Evolutionary conservation across 495 filamentous ascomycete species (phyloP), one percentile per base, ranked within the genome.

Genomic region (Podospora sp.): DNA sequence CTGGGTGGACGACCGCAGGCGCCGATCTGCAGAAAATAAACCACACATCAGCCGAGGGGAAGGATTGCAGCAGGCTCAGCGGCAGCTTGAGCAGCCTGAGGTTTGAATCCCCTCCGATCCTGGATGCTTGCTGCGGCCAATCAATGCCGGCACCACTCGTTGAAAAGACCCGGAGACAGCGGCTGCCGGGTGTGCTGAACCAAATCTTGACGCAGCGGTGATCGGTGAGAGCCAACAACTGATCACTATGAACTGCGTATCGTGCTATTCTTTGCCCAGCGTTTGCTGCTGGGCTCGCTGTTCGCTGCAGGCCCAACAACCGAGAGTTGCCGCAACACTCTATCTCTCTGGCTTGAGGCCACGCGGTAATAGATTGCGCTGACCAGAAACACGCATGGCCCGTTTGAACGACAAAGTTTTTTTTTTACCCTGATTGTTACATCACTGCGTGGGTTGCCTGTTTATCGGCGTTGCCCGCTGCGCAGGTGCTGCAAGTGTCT

Each of bases 11-110:
- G 40, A 46, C 40, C 40, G 40, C 26, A 52, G 18, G 51, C 21
- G 46, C 57, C 35, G 56, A 61, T 56, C 65, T 40, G 49, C 65
- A 51, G 56, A 55, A 53, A 51, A 60, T 55, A 66, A 66, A 49
- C 14, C 36, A 60, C 51, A 68, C 61, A 68, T 64, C 66, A 68
- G 66, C 66, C 60, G 66, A 68, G 65, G 55, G 36, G 35, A 33
- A 8, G 58, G 50, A 55, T 62, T 26, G n/a, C 36, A 8, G 60
- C 60, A 46, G 40, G 40, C 40, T 46, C 40, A 46, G 40, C 40
- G 12, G 40, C 40, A 6, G 40, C 40, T 46, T 11, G 8, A 60
- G 60, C 51, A 59, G 66, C 27, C 60, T 68, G 66, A 18, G 60
- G 35, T 60, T 68, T 63, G 53, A 61, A 68, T 50, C 63, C 50